Evolutionary conservation across 129 eudicot genomes (phyloP).

Genomic region (Apium graveolens): DNA sequence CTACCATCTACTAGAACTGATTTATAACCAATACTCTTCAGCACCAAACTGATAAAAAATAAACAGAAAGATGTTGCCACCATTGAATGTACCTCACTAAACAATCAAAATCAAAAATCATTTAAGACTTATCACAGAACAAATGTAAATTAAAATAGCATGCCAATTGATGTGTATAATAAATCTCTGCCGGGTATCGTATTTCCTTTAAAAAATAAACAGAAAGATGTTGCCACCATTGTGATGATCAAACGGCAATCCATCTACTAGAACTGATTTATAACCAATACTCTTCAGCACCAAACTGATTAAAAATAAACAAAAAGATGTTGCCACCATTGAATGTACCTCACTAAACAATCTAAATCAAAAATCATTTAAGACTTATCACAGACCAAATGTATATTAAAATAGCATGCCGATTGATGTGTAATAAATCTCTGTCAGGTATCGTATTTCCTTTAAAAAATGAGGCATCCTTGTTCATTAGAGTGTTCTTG

Average conservation of each 20-base stretch:
- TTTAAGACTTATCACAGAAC: not conserved
- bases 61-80: not conserved
- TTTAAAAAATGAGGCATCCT: not conserved
- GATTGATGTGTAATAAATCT: not conserved
- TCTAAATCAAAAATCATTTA: not conserved
- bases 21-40: slow-evolving; percentile 93
- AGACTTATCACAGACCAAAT: not conserved
- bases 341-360: not conserved
- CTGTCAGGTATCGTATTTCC: not conserved
- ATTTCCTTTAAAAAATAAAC: not conserved
- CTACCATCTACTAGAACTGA: slow-evolving; percentile 75
- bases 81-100: not conserved
- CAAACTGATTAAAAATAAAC: slow-evolving; percentile 39
- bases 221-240: too few species aligned
- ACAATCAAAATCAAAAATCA: not conserved
- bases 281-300: slow-evolving; percentile 92
- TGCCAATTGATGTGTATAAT: not conserved
- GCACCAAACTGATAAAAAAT: slow-evolving; percentile 52
- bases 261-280: slow-evolving; percentile 76
- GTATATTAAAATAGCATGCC: not conserved
- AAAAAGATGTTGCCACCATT: not conserved
- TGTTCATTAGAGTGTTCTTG: not conserved
- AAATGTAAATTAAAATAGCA: not conserved
- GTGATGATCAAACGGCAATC: slow-evolving; percentile 68
- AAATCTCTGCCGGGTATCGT: not conserved